These are phyloP conservation scores for Eremothecium coryli DNA, from an alignment of 1,139 yeast genomes.

Conservation along the genomic window DNA sequence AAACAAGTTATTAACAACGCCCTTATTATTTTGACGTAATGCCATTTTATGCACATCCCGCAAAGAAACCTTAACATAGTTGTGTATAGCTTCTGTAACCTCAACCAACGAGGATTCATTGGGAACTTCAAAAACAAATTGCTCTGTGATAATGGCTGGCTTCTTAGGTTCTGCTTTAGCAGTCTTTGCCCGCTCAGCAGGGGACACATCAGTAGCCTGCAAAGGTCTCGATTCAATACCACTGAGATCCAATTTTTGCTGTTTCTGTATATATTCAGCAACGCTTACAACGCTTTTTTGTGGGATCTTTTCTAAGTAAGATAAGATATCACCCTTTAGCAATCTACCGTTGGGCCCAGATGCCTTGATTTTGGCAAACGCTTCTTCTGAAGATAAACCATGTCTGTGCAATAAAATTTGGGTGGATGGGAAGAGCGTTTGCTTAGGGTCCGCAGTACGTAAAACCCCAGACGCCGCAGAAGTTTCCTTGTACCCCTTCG, in stretches of 20 bases:
- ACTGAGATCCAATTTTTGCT: slow-evolving; percentile 66
- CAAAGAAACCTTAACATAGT: slow-evolving; percentile 20
- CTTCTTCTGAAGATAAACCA: slow-evolving; percentile 58
- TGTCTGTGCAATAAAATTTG: slow-evolving; percentile 52
- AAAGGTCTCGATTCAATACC: slow-evolving; percentile 48
- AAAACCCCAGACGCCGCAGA: slow-evolving; percentile 10
- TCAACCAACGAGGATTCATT: slow-evolving; percentile 12
- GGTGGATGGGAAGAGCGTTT: slow-evolving; percentile 75
- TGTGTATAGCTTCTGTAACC: slow-evolving; percentile 14
- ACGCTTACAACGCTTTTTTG: slow-evolving; percentile 44
- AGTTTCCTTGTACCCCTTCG: slow-evolving; percentile 1
- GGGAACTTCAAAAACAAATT: slow-evolving; percentile 16
- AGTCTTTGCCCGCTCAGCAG: slow-evolving; percentile 14
- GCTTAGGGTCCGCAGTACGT: slow-evolving; percentile 48
- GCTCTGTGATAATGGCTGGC: slow-evolving; percentile 27
- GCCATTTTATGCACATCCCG: slow-evolving; percentile 19
- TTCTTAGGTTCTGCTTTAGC: slow-evolving; percentile 14
- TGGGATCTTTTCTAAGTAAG: slow-evolving; percentile 66
- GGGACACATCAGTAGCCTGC: slow-evolving; percentile 30
- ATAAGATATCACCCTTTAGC: slow-evolving; percentile 84
- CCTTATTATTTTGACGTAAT: slow-evolving; percentile 32
- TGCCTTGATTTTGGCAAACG: slow-evolving; percentile 62
- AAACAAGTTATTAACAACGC: slow-evolving; percentile 49
- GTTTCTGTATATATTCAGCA: slow-evolving; percentile 46
- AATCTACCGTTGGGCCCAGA: slow-evolving; percentile 86